Percentiles rank a stretch among this genome's conserved stretches.
Conservation (phyloP, 345 rosid genomes). For the Eucalyptus regnans region DNA sequence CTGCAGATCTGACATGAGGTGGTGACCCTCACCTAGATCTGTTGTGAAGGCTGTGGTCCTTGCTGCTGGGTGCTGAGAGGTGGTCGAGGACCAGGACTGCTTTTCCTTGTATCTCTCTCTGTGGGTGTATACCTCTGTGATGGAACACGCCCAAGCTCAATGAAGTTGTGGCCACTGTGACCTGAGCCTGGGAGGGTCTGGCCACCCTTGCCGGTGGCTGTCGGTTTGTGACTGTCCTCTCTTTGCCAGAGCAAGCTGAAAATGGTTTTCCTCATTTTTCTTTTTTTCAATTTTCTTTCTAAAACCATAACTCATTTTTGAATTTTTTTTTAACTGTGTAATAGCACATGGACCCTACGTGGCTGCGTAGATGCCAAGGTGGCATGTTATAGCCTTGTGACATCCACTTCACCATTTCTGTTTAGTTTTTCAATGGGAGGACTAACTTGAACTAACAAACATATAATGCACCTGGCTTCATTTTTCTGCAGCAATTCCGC, state of each 20-base stretch:
- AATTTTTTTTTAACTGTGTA: no score
- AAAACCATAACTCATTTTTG: no score
- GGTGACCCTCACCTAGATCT: neutral
- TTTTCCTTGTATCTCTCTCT: neutral
- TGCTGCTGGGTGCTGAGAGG: neutral
- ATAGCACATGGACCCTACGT: accelerated
- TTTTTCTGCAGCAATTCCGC: neutral
- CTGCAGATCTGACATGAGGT: neutral
- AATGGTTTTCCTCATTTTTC: neutral
- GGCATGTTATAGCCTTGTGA: no score
- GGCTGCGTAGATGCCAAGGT: no score
- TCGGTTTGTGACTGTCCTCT: neutral
- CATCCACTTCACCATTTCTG: no score
- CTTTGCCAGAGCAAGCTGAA: neutral
- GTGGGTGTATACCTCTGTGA: neutral
- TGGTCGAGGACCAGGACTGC: neutral
- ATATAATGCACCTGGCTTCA: neutral
- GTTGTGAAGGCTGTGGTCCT: neutral
- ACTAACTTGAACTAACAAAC: no score
- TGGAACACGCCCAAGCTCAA: neutral
- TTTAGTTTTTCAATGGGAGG: no score
- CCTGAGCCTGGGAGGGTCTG: neutral
- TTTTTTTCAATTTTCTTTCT: no score
- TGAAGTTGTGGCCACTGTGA: neutral
- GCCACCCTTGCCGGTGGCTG: neutral